Conservation (phyloP, 768 basidiomycete species). For the Leccinum imitatum region DNA sequence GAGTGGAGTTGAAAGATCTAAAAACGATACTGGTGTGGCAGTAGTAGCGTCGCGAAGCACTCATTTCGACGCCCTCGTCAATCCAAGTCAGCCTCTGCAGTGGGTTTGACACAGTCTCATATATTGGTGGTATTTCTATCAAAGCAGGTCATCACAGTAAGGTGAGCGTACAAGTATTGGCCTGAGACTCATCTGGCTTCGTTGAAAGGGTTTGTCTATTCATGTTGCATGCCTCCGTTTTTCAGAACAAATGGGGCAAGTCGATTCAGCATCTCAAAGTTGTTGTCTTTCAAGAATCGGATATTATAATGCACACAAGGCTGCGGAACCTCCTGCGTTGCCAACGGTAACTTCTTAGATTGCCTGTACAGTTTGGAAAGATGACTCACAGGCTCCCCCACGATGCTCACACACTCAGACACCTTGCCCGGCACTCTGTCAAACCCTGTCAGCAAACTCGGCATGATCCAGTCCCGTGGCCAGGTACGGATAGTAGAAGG, state of each 20-base stretch:
- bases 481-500: background rate
- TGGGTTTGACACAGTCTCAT: background rate
- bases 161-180: conserved; percentile 36
- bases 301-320: background rate
- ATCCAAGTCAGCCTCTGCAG: conserved; percentile 50
- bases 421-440: background rate
- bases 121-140: conserved; percentile 71
- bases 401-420: background rate
- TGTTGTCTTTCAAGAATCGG: conserved; percentile 77
- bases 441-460: background rate
- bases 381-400: background rate
- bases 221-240: conserved; percentile 68
- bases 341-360: background rate
- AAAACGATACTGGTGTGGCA: conserved; percentile 91
- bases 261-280: conserved; percentile 69
- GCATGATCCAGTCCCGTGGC: background rate
- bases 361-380: background rate
- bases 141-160: conserved; percentile 76
- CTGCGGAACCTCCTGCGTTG: background rate
- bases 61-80: conserved; percentile 82
- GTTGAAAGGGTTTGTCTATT: background rate
- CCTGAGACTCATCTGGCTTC: background rate
- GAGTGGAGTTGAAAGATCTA: conserved; percentile 67
- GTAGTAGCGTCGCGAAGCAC: conserved; percentile 78
- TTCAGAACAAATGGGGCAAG: conserved; percentile 64